A percentile compares a stretch with the other conserved stretches of the same genome.
Evolutionary conservation across 805 yeast genomes (phyloP).

Genomic region (Suhomyces sp.): DNA sequence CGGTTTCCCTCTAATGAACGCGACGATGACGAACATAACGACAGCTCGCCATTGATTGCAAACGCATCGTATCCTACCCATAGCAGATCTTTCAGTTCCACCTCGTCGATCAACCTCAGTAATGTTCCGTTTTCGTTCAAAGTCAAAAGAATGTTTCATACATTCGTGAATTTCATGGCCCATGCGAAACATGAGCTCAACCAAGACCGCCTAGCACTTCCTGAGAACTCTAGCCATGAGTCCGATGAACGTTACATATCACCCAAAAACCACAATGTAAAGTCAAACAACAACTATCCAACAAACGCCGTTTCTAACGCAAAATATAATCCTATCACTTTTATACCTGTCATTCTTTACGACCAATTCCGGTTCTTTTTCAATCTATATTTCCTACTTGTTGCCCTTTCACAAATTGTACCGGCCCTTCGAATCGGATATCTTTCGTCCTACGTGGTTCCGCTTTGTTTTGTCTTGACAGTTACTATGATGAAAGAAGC

Average conservation of each 20-base stretch:
- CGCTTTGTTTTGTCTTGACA: constrained; percentile 84
- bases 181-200: constrained; percentile 25
- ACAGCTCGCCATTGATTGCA: constrained; percentile 30
- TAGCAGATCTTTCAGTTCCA: constrained; percentile 18
- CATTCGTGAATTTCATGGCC: constrained; percentile 17
- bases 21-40: constrained; percentile 15
- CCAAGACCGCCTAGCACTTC: constrained; percentile 18
- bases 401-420: constrained; percentile 88
- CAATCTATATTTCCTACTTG: constrained; percentile 85
- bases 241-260: constrained; percentile 36
- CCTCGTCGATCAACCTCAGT: constrained; percentile 13
- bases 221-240: constrained; percentile 3
- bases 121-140: constrained; percentile 6
- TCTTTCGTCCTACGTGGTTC: constrained; percentile 87
- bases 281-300: constrained; percentile 26
- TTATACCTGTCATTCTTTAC: constrained; percentile 82
- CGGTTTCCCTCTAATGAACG: background rate
- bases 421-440: constrained; percentile 93
- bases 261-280: constrained; percentile 25
- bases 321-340: constrained; percentile 83
- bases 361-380: constrained; percentile 97
- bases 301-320: constrained; percentile 90
- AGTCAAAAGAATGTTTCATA: constrained; percentile 9
- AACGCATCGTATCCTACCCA: constrained; percentile 11
- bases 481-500: constrained; percentile 97